A percentile compares a stretch with the other conserved stretches of the same genome.
Conservation (phyloP, 768 basidiomycete genomes). For the Lactifluus piperatus region DNA sequence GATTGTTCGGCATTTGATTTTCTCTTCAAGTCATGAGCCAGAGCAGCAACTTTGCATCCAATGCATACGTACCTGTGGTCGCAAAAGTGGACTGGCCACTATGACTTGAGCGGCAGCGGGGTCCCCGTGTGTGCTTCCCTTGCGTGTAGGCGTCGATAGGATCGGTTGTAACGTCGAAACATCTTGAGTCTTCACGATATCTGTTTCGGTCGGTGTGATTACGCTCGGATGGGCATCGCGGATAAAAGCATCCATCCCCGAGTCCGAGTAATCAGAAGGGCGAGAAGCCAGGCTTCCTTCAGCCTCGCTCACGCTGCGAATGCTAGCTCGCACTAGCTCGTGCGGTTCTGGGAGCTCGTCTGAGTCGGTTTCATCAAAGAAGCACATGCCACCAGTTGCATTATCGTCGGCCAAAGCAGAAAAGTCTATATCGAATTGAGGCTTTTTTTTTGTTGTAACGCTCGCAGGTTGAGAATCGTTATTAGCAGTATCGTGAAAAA, state of each 20-base stretch:
- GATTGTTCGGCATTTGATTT: not conserved
- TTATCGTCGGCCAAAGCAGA: slow-evolving; percentile 31
- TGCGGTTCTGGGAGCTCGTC: slow-evolving; percentile 30
- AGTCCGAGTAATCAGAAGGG: slow-evolving; percentile 34
- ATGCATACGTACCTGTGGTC: slow-evolving; percentile 1
- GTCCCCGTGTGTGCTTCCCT: not conserved
- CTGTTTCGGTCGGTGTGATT: not conserved
- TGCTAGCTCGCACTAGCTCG: slow-evolving; percentile 28
- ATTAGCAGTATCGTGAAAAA: not conserved
- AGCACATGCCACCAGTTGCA: not conserved
- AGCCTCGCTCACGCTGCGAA: slow-evolving; percentile 18
- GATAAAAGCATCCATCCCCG: slow-evolving; percentile 38
- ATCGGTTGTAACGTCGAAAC: not conserved
- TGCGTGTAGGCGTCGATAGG: not conserved
- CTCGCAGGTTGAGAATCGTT: not conserved
- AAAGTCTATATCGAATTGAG: slow-evolving; percentile 42
- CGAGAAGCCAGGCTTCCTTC: slow-evolving; percentile 20
- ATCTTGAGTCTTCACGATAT: not conserved
- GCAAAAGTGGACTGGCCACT: not conserved
- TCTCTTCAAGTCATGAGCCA: not conserved
- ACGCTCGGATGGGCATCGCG: slow-evolving; percentile 29
- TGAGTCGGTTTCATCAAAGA: slow-evolving; percentile 10
- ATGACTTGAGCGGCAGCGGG: not conserved
- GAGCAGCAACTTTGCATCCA: not conserved
- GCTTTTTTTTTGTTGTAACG: slow-evolving; percentile 18